Base-by-base conservation (phyloP, 164 flowering plant genomes). In the Nymphaea colorata region DNA sequence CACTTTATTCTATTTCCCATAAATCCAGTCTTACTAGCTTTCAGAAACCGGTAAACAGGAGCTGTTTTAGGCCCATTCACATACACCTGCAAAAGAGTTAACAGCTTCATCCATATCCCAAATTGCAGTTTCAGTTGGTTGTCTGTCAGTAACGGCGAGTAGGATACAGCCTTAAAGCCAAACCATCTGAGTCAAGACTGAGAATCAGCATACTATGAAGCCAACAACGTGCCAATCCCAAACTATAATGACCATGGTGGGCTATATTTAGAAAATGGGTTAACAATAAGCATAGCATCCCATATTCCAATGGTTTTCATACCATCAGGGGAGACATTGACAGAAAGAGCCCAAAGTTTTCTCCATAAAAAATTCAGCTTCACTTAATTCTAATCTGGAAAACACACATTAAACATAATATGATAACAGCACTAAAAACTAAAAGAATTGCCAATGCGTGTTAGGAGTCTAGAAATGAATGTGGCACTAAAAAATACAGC, bases 61-160 rank as follows among this genome's bases (percentile, higher is more conserved):
- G 90, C 90, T 15, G 97, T 66, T 17, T 79, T 55, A 62, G 86
- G 76, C 15, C 98, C 98, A 80, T 93, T 93, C 41, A 85, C 91
- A 15, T 81, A 77, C 42, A 91, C 81, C 98, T 93, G 60, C 2
- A 43, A 68, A 67, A 64, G 10, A 57, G 53, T 64, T 36, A 43
- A 36, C 16, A 55, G 10, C 59, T 8, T 10, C 16, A 10, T 8
- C 10, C 16, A 55, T 55, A 8, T 10, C 59, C 59, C 59, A 55
- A 25, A 25, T 25, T 25, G 36, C 36, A 25, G 36, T 55, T 8
- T 8, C 12, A 55, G 16, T 55, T 55, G 59, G 59, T 55, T 16
- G 10, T 10, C 59, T 16, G 12, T 8, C 16, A 55, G 12, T 8
- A 1, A 55, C 59, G 16, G 59, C 0, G 16, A 55, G 16, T 55